Evolutionary conservation across 2,329 filamentous ascomycete species (phyloP).

Genomic region (Fusarium chaquense): DNA sequence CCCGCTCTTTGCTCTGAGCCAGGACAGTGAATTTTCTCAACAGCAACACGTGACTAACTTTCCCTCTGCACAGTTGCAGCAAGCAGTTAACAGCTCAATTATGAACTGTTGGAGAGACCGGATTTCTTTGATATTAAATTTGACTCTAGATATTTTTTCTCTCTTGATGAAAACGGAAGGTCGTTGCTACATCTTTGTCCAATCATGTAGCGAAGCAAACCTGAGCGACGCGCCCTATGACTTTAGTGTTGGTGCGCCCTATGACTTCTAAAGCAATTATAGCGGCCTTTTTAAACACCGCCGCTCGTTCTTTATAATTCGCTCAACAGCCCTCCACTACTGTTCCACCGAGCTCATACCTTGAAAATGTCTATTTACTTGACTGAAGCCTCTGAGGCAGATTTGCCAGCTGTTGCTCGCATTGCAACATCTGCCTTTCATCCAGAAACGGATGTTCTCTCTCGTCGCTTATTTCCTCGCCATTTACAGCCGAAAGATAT

Average conservation of each 20-base stretch:
- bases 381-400: not conserved
- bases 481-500: slow-evolving; percentile 7
- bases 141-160: not conserved
- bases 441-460: slow-evolving; percentile 11
- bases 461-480: slow-evolving; percentile 19
- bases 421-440: slow-evolving; percentile 23
- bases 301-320: not conserved
- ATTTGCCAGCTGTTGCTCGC: slow-evolving; percentile 4
- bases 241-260: not conserved
- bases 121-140: not conserved
- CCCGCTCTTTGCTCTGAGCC: not conserved
- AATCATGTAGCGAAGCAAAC: not conserved
- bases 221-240: not conserved
- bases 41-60: not conserved
- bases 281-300: not conserved
- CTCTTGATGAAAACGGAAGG: accelerated
- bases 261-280: not conserved
- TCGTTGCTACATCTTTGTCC: not conserved
- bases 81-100: not conserved
- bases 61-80: not conserved
- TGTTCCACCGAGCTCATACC: not conserved
- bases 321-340: not conserved
- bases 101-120: not conserved
- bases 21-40: not conserved
- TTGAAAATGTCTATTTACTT: not conserved